Base-by-base conservation (phyloP, 768 basidiomycete genomes). In the Lactarius psammicola region DNA sequence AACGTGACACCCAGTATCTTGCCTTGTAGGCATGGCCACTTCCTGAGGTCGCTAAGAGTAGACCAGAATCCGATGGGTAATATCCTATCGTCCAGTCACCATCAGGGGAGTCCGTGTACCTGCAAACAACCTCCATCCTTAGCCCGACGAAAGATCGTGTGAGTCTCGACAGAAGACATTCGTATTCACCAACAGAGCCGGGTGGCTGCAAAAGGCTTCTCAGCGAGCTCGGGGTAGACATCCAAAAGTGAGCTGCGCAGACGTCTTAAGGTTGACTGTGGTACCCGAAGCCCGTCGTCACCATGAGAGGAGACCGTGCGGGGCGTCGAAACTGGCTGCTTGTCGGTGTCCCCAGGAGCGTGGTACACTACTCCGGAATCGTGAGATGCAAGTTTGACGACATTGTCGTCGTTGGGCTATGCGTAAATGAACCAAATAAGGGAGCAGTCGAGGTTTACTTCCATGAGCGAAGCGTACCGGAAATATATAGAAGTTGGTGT, bases 161-260 rank as follows among this genome's bases (percentile, higher is more conserved):
- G n/a, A n/a, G n/a, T n/a, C n/a, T n/a, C n/a, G n/a, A n/a, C n/a
- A n/a, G 56, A 20, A 4, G 53, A 44, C 10, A 49, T 84, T n/a
- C n/a, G n/a, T n/a, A n/a, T n/a, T 74, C 73, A 92, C 95, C 95
- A 98, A 77, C 95, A 98, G 68, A 98, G 75, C 65, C 95, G 78
- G 13, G 94, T 95, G 8, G 79, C 79, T 34, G 76, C 73, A 72
- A 94, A 90, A 0, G 89, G 83, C 74, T 87, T 89, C 69, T 85
- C 76, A 6, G 85, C 89, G 54, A 98, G 80, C 58, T 85, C 85
- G 30, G 95, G 96, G 76, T 90, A 95, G 30, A 94, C 78, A 36
- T 76, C 73, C 23, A 76, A 73, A 13, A 96, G 75, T 11, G 79
- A 75, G 2, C 74, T 74, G 46, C 91, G 80, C 61, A 96, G 72